phyloP scores from a whole-genome alignment of 2,329 filamentous ascomycete genomes.

The Aspergillus ochraceoroseus region DNA sequence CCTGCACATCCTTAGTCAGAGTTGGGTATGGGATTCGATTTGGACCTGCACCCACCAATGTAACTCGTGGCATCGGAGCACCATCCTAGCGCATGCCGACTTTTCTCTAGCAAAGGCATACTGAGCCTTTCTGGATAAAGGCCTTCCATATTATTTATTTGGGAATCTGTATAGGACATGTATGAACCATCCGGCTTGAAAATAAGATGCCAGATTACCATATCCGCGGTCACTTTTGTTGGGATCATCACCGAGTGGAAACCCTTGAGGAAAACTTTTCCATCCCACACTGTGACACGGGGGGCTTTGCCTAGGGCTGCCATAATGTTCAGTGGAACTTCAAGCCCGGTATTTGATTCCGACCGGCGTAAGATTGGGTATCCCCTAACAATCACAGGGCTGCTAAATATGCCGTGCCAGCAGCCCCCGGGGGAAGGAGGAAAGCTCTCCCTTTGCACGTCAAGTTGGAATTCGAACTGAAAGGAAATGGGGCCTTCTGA shows the following conservation, averaged over 20 bases:
- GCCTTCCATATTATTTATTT: background rate
- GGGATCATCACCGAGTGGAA: constrained; percentile 4
- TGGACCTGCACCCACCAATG: too few species aligned
- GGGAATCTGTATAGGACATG: background rate
- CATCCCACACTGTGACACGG: background rate
- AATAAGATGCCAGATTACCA: constrained; percentile 6
- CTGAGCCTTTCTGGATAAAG: too few species aligned
- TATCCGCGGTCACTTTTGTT: background rate
- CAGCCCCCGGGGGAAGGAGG: too few species aligned
- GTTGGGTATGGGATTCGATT: too few species aligned
- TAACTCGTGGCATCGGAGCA: constrained; percentile 2
- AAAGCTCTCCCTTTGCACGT: background rate
- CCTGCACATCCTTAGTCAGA: too few species aligned
- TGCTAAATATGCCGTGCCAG: constrained; percentile 4
- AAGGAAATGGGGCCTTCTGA: background rate
- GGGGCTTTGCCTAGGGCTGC: background rate
- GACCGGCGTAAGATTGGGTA: constrained; percentile 3
- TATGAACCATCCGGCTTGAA: constrained; percentile 1
- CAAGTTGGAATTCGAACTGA: background rate
- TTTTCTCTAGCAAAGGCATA: background rate
- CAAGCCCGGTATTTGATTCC: background rate
- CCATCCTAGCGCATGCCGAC: constrained; percentile 11
- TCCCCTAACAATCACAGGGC: constrained; percentile 4
- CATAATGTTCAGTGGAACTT: constrained; percentile 5
- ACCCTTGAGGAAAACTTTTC: constrained; percentile 6